Base-by-base conservation (phyloP, 441 rosid species). In the Populus tomentosa region DNA sequence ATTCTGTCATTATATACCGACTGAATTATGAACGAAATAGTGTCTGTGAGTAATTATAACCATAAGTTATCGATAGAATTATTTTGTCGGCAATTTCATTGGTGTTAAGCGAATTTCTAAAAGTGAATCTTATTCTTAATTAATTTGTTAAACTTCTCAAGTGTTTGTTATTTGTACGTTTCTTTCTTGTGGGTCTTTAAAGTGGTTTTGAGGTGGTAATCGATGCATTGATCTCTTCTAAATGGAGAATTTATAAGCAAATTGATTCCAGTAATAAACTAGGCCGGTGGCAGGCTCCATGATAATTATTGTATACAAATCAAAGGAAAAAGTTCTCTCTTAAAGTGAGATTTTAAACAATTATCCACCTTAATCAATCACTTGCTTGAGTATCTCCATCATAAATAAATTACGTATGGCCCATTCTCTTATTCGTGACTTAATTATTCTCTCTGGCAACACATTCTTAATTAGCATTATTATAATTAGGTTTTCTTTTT, bases 361-460 rank as follows among this genome's bases (percentile, higher is more conserved):
- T 40, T 67, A 75, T 66, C 61, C 74, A 62, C 32, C 76, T 69
- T 73, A 56, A 76, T 76, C 38, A 56, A 76, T 76, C 38, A 35
- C 38, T 35, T 35, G 38, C 38, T 65, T 23, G 18, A 26, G 33
- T 26, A 65, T 65, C 68, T 65, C 24, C 5, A 56, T 8, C 26
- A 26, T 7, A 24, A 65, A 23, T 65, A 65, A 65, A 26, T 65
- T 65, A 65, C 68, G 68, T 64, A 8, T 64, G 68, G 30, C 32
- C 30, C 68, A 7, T 23, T 61, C 23, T 61, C 2, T 30, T 36
- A 23, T 53, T 28, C 30, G 9, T 18, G 23, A 42, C 28, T 70
- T 26, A 26, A 26, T 26, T 36, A 70, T 70, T 64, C 68, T 26
- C 68, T 28, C 23, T 13, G 14, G 33, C 2, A 32, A 0, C 11